Conservation (phyloP, 2,329 filamentous ascomycete genomes). For the Aspergillus sp. region DNA sequence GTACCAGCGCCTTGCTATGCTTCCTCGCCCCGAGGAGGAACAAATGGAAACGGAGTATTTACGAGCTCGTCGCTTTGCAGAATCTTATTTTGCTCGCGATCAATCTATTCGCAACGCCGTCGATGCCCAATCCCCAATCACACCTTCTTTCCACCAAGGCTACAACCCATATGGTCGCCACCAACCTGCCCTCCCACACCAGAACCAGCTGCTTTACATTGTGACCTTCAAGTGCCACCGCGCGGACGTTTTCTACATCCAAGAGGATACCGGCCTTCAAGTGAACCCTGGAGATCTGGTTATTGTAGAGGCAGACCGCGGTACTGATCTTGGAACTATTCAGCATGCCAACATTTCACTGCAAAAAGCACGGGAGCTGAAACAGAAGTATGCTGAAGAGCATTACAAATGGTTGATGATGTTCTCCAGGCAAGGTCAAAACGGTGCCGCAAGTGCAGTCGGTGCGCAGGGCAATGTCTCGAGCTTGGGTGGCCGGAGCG, state of each 20-base stretch:
- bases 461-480: constrained; percentile 59
- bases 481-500: constrained; percentile 64
- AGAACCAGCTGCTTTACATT: constrained; percentile 61
- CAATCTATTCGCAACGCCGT: constrained; percentile 31
- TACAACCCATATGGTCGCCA: constrained; percentile 42
- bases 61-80: constrained; percentile 42
- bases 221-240: constrained; percentile 96
- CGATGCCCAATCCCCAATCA: constrained; percentile 35
- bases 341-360: constrained; percentile 84
- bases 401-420: constrained; percentile 99
- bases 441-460: constrained; percentile 42
- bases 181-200: constrained; percentile 38
- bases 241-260: constrained; percentile 95
- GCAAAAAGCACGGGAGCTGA: constrained; percentile 81
- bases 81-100: constrained; percentile 45
- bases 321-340: constrained; percentile 92
- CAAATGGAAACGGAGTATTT: constrained; percentile 39
- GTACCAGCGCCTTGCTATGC: constrained; percentile 38
- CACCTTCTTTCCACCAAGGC: constrained; percentile 39
- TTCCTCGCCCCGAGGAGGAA: constrained; percentile 31
- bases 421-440: constrained; percentile 77
- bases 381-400: constrained; percentile 89
- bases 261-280: constrained; percentile 88
- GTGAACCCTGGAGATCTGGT: constrained; percentile 91
- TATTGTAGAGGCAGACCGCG: constrained; percentile 95